Base-by-base conservation (phyloP, 208 protist species). In the Leishmania lainsoni region DNA sequence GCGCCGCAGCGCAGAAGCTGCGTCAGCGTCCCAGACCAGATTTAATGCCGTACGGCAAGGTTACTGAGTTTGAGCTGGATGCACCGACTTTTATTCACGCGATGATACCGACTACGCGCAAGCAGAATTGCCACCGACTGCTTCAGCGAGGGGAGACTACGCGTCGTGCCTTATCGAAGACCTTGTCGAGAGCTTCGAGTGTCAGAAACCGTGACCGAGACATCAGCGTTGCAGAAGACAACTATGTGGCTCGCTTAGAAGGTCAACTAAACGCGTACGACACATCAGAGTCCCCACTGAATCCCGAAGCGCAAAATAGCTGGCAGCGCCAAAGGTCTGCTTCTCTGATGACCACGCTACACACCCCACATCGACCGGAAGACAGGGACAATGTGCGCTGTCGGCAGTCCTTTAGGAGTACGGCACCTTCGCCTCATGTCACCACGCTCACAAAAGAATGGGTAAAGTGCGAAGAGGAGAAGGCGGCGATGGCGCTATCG, bases 201-300 rank as follows among this genome's bases (percentile, higher is more conserved):
- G 2, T 22, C 71, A 35, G 1, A 17, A n/a, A 12, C 12, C 48
- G 71, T 14, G 29, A 29, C 48, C 5, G n/a, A 22, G 71, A 61
- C 12, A 45, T 14, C 61, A 16, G 42, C 0, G 5, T 39, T 3
- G 22, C 51, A 32, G 12, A 32, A n/a, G 48, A 75, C 35, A 61
- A 81, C 61, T 74, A 49, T 29, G 52, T 81, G 52, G 72, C 76
- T 12, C 81, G 81, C 35, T 45, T 85, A 10, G 63, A 78, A 58
- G 79, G 26, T 16, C 56, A 20, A 16, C 51, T 85, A 6, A 78
- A 66, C n/a, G 56, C 52, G 22, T 85, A 77, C 42, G 61, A 78
- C 3, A 26, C 51, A 42, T 52, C 66, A 35, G 72, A 74, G 26
- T 49, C 22, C 8, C 58, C 51, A 5, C 66, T 1, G 45, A 56